Evolutionary conservation across 768 basidiomycete species (phyloP).

Genomic region (Cantharellus anzutake): DNA sequence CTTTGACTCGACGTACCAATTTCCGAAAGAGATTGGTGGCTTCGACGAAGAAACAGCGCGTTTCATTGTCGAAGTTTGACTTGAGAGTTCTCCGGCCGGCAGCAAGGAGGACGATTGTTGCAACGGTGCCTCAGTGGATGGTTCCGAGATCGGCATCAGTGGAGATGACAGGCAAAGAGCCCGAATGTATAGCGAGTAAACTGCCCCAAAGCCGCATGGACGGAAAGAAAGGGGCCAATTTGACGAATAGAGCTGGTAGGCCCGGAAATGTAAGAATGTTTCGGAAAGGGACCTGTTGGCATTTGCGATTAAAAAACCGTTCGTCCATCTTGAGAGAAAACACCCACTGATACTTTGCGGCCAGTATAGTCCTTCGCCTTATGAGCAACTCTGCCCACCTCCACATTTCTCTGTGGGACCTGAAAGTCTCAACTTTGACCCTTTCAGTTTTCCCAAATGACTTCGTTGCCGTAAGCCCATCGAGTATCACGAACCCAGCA

Average conservation of each 20-base stretch:
- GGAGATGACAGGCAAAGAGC: conserved; percentile 33
- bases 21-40: neutral
- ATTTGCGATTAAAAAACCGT: neutral
- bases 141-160: conserved; percentile 3
- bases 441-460: conserved; percentile 7
- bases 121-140: neutral
- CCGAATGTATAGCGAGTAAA: conserved; percentile 53
- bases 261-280: conserved; percentile 14
- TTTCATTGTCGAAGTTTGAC: neutral
- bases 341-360: conserved; percentile 18
- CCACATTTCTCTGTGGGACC: conserved; percentile 63
- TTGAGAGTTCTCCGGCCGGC: neutral
- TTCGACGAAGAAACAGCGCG: neutral
- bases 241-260: conserved; percentile 18
- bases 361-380: conserved; percentile 59
- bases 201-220: conserved; percentile 48
- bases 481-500: conserved; percentile 34
- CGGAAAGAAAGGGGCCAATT: conserved; percentile 72
- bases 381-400: conserved; percentile 67
- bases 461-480: conserved; percentile 19
- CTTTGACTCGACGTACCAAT: conserved; percentile 48
- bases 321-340: neutral
- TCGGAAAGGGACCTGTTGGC: conserved; percentile 7
- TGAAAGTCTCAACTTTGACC: conserved; percentile 36
- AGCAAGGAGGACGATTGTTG: neutral